Percentiles rank a stretch among this genome's conserved stretches.
phyloP scores from a whole-genome alignment of 768 basidiomycete species.

The Mycena floridula region DNA sequence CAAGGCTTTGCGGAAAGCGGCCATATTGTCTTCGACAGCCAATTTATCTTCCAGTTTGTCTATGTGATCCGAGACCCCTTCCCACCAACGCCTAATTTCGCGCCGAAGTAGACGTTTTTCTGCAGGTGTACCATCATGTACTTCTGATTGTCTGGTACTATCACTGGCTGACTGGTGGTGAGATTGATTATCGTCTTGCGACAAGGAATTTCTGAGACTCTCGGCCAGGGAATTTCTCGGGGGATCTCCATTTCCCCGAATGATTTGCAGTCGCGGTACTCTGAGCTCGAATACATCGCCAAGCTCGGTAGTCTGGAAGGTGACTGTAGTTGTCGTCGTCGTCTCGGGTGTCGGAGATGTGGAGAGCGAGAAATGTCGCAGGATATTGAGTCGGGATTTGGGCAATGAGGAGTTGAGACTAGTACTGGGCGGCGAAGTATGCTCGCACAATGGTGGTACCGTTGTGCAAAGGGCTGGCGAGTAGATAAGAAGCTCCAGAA shows the following conservation, averaged over 20 bases:
- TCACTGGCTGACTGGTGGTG: no score
- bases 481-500: conserved; percentile 47
- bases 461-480: conserved; percentile 29
- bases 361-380: conserved; percentile 31
- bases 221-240: no score
- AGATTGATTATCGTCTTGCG: no score
- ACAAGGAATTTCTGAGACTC: conserved; percentile 5
- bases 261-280: conserved; percentile 55
- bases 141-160: no score
- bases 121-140: conserved; percentile 33
- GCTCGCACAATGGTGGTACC: conserved; percentile 39
- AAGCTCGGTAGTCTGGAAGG: no score
- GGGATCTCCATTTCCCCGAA: conserved; percentile 2
- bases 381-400: conserved; percentile 30
- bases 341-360: conserved; percentile 3
- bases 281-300: conserved; percentile 58
- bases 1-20: conserved; percentile 37
- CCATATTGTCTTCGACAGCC: conserved; percentile 20
- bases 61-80: conserved; percentile 52
- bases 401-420: conserved; percentile 16
- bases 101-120: conserved; percentile 43
- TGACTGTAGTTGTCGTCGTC: no score
- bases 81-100: conserved; percentile 67
- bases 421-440: conserved; percentile 28
- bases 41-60: conserved; percentile 48